These are phyloP conservation scores for Coemansia sp. DNA, from an alignment of 192 early-diverging fungal genomes.

Conservation along the genomic window DNA sequence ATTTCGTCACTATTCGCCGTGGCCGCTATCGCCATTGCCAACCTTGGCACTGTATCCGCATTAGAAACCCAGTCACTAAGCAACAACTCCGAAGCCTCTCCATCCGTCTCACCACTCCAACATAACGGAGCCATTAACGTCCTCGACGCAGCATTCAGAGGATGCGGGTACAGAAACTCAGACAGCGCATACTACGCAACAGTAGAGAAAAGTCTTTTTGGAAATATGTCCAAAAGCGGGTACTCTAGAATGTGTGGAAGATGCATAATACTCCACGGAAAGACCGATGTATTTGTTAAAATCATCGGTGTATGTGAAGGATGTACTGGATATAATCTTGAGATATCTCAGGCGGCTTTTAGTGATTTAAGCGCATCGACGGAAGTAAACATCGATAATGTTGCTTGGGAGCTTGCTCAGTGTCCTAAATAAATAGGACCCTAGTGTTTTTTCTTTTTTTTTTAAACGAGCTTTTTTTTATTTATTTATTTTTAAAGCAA, in stretches of 20 bases:
- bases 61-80: neutral
- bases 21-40: neutral
- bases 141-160: neutral
- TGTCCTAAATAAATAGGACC: neutral
- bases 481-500: neutral
- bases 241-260: conserved; percentile 12
- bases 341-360: neutral
- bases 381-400: neutral
- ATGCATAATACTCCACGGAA: conserved; percentile 12
- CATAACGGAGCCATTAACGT: neutral
- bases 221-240: neutral
- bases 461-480: neutral
- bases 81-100: too few relatives aligned
- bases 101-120: neutral
- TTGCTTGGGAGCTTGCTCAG: neutral
- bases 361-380: neutral
- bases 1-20: neutral
- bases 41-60: neutral
- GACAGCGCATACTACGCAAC: conserved; percentile 10
- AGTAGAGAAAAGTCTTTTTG: neutral
- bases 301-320: neutral
- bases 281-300: conserved; percentile 5
- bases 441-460: neutral
- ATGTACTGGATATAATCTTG: neutral
- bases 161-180: conserved; percentile 2